Base-by-base conservation (phyloP, 805 yeast species). In the Candida glaebosa region DNA sequence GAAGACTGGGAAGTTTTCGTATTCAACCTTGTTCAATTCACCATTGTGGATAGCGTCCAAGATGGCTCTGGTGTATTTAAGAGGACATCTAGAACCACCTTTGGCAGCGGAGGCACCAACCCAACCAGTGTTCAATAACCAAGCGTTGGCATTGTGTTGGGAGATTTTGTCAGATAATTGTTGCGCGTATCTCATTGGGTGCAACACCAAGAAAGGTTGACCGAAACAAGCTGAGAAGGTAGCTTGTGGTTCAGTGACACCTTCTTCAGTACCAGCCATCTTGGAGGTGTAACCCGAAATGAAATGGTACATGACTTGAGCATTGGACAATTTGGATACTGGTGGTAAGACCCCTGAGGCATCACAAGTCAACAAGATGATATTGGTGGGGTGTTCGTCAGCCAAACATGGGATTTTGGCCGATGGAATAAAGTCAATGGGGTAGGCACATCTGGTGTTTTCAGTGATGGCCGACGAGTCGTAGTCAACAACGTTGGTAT, bases 211-310 rank as follows among this genome's bases (percentile, higher is more conserved):
- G 85, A 91, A 91, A 50, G 99, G 99, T 76, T 91, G 98, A 62
- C 98, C 99, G 67, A 90, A 91, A 76, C 99, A 91, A 41, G 99
- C 96, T 47, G 96, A 87, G 81, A 91, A 91, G 15, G 96, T 88
- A 43, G 97, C 96, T 69, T 87, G 89, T 48, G 99, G 98, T 73
- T 91, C 97, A 48, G 97, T 90, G 52, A 91, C 87, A 69, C 99
- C 99, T 67, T 87, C 95, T 73, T 91, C 99, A 40, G 99, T 91
- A 67, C 98, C 98, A 48, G 99, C 96, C 96, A 91, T 91, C 81
- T 93, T 91, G 42, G 98, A 91, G 48, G 99, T 91, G 79, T 91
- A 91, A 59, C 99, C 99, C 50, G 96, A 85, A 56, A 91, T 91
- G 73, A 91, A 91, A 73, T 91, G 98, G 79, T 93, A 91, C 98